Percentiles rank a stretch among this genome's conserved stretches.
These are phyloP conservation scores for Penicillium sp. DNA, from an alignment of 2,329 filamentous ascomycete species.

Conservation along the genomic window DNA sequence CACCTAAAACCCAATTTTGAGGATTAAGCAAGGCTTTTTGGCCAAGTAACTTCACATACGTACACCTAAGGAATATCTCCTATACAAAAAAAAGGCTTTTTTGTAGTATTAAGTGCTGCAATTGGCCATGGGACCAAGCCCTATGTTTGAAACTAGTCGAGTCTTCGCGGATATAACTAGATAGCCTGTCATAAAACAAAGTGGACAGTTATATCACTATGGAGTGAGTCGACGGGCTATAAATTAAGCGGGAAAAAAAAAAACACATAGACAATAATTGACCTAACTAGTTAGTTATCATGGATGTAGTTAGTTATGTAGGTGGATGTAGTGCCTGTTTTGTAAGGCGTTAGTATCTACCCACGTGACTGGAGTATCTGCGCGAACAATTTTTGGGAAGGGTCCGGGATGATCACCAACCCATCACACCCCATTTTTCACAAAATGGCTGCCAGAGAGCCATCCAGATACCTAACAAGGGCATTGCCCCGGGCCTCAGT, in stretches of 20 bases:
- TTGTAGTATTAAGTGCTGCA: background rate
- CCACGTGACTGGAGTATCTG: conserved; percentile 19
- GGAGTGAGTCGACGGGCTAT: background rate
- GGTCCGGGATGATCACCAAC: conserved; percentile 18
- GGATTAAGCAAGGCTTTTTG: background rate
- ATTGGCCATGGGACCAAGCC: too few species aligned
- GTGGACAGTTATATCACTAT: background rate
- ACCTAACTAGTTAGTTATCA: background rate
- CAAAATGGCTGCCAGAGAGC: conserved; percentile 43
- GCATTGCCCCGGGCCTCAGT: conserved; percentile 37
- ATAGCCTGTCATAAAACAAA: background rate
- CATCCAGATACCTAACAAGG: conserved; percentile 42
- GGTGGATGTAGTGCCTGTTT: conserved; percentile 2
- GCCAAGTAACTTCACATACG: too few species aligned
- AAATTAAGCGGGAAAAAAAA: too few species aligned
- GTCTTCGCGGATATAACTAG: background rate
- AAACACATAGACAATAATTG: too few species aligned
- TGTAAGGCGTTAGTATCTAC: conserved; percentile 3
- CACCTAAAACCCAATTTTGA: background rate
- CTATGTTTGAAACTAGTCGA: background rate
- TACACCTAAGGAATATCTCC: background rate
- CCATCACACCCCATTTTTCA: conserved; percentile 20
- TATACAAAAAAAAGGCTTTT: background rate
- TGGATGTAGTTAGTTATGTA: background rate
- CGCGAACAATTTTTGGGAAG: conserved; percentile 37